A percentile compares a stretch with the other conserved stretches of the same genome.
Conservation (phyloP, 345 rosid genomes). For the Triadica sebifera region DNA sequence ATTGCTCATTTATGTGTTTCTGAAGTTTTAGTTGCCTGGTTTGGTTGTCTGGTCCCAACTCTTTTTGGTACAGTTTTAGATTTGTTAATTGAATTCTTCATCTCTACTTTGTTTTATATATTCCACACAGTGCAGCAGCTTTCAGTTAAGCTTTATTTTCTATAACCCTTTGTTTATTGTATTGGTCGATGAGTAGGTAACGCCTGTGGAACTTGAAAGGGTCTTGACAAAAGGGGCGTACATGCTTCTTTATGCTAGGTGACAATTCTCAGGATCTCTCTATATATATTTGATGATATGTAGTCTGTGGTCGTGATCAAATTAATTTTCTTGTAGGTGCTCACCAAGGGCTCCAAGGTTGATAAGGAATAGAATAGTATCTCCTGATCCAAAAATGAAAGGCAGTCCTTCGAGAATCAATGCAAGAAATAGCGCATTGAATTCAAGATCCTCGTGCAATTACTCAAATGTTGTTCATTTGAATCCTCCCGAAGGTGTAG, state of each 20-base stretch:
- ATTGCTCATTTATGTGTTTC: neutral
- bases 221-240: conserved; percentile 72
- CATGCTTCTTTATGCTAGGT: conserved; percentile 95
- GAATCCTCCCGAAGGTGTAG: conserved; percentile 42
- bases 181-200: conserved; percentile 53
- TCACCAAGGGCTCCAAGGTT: conserved; percentile 67
- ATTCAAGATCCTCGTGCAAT: conserved; percentile 35
- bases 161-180: conserved; percentile 4
- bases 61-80: neutral
- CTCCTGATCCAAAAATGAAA: conserved; percentile 32
- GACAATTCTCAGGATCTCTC: conserved; percentile 13
- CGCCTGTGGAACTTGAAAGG: conserved; percentile 59
- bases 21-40: neutral
- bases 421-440: conserved; percentile 21
- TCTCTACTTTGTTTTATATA: neutral
- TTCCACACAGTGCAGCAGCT: neutral
- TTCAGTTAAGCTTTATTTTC: neutral
- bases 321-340: conserved; percentile 48
- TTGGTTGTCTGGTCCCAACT: neutral
- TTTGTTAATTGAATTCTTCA: neutral
- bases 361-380: conserved; percentile 37
- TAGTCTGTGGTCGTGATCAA: conserved; percentile 16
- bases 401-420: conserved; percentile 21
- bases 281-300: neutral
- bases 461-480: conserved; percentile 24